phyloP scores from a whole-genome alignment of 2,329 filamentous ascomycete genomes.

The Talaromyces funiculosus region DNA sequence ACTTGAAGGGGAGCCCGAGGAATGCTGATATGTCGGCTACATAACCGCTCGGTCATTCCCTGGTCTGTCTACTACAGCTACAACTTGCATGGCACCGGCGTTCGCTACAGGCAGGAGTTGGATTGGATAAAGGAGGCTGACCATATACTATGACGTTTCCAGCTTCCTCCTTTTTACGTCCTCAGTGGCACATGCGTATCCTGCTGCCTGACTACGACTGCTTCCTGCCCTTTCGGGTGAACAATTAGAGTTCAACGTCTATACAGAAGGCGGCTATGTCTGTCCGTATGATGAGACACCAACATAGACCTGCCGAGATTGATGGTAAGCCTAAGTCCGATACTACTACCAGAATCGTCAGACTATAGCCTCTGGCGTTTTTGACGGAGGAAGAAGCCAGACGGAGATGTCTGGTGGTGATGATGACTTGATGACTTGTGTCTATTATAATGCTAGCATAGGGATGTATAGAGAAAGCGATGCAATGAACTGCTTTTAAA shows the following conservation, averaged over 20 bases:
- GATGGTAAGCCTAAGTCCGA: not conserved
- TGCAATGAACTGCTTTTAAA: too few species aligned
- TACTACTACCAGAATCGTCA: not conserved
- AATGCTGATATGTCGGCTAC: constrained; percentile 27
- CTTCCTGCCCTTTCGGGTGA: not conserved
- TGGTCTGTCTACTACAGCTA: constrained; percentile 2
- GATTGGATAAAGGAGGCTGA: not conserved
- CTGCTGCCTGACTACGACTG: not conserved
- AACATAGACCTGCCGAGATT: not conserved
- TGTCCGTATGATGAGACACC: not conserved
- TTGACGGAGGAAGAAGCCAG: not conserved
- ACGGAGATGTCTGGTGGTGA: not conserved
- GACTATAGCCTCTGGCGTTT: not conserved
- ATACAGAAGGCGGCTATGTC: not conserved
- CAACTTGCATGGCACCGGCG: constrained; percentile 30
- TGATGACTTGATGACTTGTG: not conserved
- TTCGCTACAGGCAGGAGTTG: constrained; percentile 19
- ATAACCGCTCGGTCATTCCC: constrained; percentile 1
- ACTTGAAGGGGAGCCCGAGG: constrained; percentile 66
- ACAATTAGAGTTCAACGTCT: not conserved
- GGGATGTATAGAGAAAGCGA: not conserved
- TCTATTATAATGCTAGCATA: not conserved
- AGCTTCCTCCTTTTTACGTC: not conserved
- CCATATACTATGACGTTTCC: not conserved
- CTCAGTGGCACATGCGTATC: not conserved